phyloP scores from a whole-genome alignment of 2,329 filamentous ascomycete species.

The Cladophialophora chaetospira region DNA sequence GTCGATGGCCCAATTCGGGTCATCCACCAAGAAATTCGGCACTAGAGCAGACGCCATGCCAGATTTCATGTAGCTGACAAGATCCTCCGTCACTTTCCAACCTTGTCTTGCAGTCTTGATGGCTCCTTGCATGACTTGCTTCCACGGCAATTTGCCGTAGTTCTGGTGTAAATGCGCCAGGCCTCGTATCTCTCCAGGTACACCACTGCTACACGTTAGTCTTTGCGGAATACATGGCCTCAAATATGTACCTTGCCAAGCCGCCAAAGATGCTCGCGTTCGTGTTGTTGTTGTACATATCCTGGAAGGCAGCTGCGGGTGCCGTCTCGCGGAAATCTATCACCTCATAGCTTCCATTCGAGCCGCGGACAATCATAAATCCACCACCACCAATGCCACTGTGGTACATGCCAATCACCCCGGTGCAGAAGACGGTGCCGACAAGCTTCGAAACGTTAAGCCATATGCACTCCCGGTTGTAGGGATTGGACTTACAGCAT shows the following conservation, averaged over 20 bases:
- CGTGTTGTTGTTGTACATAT: constrained; percentile 80
- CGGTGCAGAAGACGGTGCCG: constrained; percentile 73
- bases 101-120: constrained; percentile 72
- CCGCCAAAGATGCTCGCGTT: constrained; percentile 70
- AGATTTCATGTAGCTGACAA: constrained; percentile 70
- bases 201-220: constrained; percentile 46
- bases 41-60: constrained; percentile 46
- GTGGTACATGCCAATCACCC: constrained; percentile 75
- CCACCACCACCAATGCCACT: constrained; percentile 84
- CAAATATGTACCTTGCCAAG: constrained; percentile 57
- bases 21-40: constrained; percentile 69
- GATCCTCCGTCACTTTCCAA: constrained; percentile 72
- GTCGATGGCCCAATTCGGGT: constrained; percentile 80
- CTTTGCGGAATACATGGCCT: neutral
- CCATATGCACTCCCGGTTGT: neutral
- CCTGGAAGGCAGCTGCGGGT: constrained; percentile 74
- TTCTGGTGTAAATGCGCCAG: constrained; percentile 73
- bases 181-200: constrained; percentile 67
- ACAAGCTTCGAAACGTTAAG: constrained; percentile 54
- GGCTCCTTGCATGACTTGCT: constrained; percentile 70
- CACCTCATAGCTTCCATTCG: constrained; percentile 76
- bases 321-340: constrained; percentile 91
- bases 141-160: constrained; percentile 67
- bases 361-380: constrained; percentile 77
- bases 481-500: constrained; percentile 56